phyloP scores from a whole-genome alignment of 306 rosid genomes.

The Hippophae rhamnoides region DNA sequence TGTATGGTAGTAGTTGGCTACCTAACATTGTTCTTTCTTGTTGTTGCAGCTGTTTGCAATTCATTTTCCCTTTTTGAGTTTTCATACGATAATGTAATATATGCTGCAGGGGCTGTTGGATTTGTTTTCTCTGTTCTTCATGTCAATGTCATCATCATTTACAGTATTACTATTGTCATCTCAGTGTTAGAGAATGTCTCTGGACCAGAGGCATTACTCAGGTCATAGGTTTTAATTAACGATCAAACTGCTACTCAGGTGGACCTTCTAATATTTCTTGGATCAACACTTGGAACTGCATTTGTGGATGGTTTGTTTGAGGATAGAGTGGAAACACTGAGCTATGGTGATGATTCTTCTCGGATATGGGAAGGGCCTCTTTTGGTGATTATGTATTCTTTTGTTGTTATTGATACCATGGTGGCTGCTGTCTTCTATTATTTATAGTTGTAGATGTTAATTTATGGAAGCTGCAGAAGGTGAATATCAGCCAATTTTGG shows the following conservation, averaged over 20 bases:
- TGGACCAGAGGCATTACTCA: slow-evolving; percentile 80
- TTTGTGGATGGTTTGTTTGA: slow-evolving; percentile 91
- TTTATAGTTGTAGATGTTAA: slow-evolving; percentile 14
- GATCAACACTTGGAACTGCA: slow-evolving; percentile 79
- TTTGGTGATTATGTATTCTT: slow-evolving; percentile 87
- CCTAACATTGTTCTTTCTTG: slow-evolving; percentile 54
- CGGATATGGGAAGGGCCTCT: slow-evolving; percentile 98
- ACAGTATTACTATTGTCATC: slow-evolving; percentile 70
- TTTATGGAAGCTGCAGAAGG: slow-evolving; percentile 27
- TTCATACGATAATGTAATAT: slow-evolving; percentile 35
- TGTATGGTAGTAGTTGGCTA: slow-evolving; percentile 60
- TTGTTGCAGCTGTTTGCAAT: slow-evolving; percentile 63
- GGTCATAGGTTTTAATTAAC: slow-evolving; percentile 55
- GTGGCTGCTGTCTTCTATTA: slow-evolving; percentile 38
- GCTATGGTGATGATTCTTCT: slow-evolving; percentile 97
- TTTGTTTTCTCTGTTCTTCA: slow-evolving; percentile 60
- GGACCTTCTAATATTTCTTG: slow-evolving; percentile 72
- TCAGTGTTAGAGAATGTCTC: slow-evolving; percentile 85
- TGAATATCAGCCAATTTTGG: slow-evolving; percentile 42
- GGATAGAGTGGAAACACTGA: slow-evolving; percentile 82
- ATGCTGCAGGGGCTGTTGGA: slow-evolving; percentile 54
- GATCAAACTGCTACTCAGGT: slow-evolving; percentile 70
- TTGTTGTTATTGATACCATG: slow-evolving; percentile 79
- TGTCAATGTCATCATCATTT: slow-evolving; percentile 73
- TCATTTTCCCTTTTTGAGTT: slow-evolving; percentile 50